phyloP scores from a whole-genome alignment of 148 eudicot species.

The Rhododendron williamsianum region DNA sequence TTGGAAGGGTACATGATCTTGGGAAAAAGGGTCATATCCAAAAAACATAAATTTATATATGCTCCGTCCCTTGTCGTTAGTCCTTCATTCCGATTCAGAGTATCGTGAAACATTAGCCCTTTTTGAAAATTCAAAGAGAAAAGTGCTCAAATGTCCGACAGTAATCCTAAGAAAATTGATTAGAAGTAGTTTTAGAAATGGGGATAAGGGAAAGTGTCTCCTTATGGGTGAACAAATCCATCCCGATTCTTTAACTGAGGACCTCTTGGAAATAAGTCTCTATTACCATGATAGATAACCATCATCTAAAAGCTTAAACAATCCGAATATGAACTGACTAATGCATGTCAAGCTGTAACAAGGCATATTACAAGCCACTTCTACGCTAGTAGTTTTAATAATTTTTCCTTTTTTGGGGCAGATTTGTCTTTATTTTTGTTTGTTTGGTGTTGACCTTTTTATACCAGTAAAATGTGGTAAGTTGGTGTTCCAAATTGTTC shows the following conservation, averaged over 20 bases:
- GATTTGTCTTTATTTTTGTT: neutral
- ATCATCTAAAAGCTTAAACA: neutral
- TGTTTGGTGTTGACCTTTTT: neutral
- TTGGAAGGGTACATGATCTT: neutral
- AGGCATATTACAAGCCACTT: neutral
- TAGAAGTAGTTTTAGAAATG: neutral
- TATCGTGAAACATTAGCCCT: neutral
- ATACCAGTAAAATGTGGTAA: neutral
- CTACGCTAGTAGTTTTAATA: neutral
- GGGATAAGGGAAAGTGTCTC: neutral
- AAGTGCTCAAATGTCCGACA: neutral
- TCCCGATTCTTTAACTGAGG: neutral
- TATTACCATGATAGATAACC: neutral
- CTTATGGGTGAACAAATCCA: neutral
- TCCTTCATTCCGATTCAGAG: neutral
- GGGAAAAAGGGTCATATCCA: neutral
- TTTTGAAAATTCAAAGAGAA: neutral
- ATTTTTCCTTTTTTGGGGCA: neutral
- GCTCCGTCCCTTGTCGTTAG: neutral
- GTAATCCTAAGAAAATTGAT: neutral
- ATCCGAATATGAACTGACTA: neutral
- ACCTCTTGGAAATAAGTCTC: neutral
- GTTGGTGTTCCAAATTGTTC: neutral
- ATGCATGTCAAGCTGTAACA: neutral
- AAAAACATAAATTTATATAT: neutral